Percentiles rank a stretch among this genome's conserved stretches.
Conservation (phyloP, 2,329 filamentous ascomycete genomes). For the Nigrospora oryzae region DNA sequence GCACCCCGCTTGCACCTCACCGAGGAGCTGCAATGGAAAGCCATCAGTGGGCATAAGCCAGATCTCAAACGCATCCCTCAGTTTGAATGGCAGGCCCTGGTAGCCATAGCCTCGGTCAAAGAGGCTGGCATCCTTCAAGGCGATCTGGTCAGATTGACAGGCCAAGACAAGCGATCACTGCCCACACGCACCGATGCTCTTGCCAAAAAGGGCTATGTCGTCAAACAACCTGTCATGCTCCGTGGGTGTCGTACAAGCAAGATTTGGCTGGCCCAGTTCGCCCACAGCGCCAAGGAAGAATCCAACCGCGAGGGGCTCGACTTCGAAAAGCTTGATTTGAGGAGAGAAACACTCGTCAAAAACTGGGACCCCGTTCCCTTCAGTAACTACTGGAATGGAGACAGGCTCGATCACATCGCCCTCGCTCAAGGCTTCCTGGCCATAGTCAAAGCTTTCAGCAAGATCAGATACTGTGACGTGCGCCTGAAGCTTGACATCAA, state of each 20-base stretch:
- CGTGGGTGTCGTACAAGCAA: constrained; percentile 54
- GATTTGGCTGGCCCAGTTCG: constrained; percentile 49
- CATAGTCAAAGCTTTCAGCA: constrained; percentile 47
- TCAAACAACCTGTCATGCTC: constrained; percentile 50
- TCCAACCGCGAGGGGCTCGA: constrained; percentile 23
- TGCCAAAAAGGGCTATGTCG: constrained; percentile 52
- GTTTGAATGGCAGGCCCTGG: constrained; percentile 50
- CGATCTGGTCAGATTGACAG: constrained; percentile 47
- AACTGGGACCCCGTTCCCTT: constrained; percentile 48
- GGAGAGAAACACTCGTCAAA: constrained; percentile 27
- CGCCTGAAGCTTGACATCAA: constrained; percentile 48
- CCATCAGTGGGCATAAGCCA: constrained; percentile 48
- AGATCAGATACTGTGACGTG: constrained; percentile 50
- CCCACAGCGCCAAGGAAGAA: constrained; percentile 30
- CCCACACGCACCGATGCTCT: constrained; percentile 53
- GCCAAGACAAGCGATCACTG: constrained; percentile 56
- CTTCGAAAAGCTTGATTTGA: constrained; percentile 27
- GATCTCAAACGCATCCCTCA: constrained; percentile 50
- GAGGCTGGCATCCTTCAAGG: constrained; percentile 51
- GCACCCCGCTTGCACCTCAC: constrained; percentile 35
- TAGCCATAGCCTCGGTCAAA: constrained; percentile 47
- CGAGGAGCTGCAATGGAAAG: constrained; percentile 50
- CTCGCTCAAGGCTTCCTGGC: constrained; percentile 50
- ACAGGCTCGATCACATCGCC: constrained; percentile 49
- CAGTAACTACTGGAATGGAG: constrained; percentile 46